phyloP scores from a whole-genome alignment of 2,329 filamentous ascomycete species.

The Diaporthe sp. region DNA sequence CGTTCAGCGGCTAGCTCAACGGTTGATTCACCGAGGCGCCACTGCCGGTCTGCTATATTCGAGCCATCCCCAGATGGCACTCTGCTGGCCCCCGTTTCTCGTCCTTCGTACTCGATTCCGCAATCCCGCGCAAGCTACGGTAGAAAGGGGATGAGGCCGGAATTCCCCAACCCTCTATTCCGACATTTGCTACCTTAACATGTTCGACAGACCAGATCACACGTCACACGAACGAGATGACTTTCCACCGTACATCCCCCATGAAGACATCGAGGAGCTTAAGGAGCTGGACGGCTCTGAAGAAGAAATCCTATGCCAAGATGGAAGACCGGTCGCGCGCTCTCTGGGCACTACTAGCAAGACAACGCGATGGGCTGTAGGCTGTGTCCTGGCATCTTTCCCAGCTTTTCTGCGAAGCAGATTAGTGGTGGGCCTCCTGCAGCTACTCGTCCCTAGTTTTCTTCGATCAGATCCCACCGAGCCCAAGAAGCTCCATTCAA shows the following conservation, averaged over 20 bases:
- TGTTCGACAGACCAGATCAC: not conserved
- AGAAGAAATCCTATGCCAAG: not conserved
- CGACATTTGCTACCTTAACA: not conserved
- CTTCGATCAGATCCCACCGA: slow-evolving; percentile 2
- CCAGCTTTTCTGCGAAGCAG: slow-evolving; percentile 10
- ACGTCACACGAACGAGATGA: slow-evolving; percentile 1
- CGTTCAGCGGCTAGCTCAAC: not conserved
- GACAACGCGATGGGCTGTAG: not conserved
- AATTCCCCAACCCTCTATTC: not conserved
- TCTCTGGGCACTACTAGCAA: not conserved
- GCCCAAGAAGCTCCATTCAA: slow-evolving; percentile 30
- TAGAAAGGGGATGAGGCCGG: not conserved
- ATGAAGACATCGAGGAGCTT: slow-evolving; percentile 18
- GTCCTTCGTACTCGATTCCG: not conserved
- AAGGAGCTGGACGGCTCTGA: not conserved
- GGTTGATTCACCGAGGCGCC: not conserved
- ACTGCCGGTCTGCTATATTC: not conserved
- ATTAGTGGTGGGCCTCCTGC: not conserved
- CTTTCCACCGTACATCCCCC: slow-evolving; percentile 5
- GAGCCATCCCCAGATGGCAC: not conserved
- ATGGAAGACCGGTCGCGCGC: not conserved
- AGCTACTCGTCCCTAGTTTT: slow-evolving; percentile 29
- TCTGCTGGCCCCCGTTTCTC: not conserved
- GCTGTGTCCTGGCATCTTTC: not conserved
- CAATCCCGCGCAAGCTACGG: not conserved